A percentile compares a stretch with the other conserved stretches of the same genome.
These are phyloP conservation scores for Leccinum olivaceopallidum DNA, from an alignment of 768 basidiomycete species.

Conservation along the genomic window DNA sequence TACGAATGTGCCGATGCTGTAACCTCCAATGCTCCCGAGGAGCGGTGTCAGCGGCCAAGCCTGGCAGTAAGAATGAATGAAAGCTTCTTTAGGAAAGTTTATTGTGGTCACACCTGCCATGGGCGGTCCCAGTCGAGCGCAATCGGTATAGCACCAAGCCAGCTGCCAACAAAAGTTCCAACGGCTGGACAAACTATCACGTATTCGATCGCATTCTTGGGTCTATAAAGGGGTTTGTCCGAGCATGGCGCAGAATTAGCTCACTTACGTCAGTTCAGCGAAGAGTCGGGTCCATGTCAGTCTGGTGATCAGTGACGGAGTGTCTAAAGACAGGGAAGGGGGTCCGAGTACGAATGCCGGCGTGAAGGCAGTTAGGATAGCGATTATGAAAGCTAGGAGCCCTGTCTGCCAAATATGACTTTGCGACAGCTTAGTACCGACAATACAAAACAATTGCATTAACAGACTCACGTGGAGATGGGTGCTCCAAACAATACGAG, in stretches of 20 bases:
- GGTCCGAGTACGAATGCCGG: constrained; percentile 70
- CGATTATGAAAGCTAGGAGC: constrained; percentile 66
- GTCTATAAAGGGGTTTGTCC: constrained; percentile 34
- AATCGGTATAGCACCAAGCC: constrained; percentile 81
- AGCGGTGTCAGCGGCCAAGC: constrained; percentile 84
- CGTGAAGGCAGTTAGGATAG: constrained; percentile 63
- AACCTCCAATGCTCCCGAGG: constrained; percentile 69
- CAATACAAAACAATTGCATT: background rate
- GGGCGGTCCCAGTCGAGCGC: constrained; percentile 97
- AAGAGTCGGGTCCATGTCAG: constrained; percentile 80
- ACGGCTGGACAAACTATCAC: constrained; percentile 77
- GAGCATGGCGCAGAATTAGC: background rate
- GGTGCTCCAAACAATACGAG: constrained; percentile 79
- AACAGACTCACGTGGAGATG: constrained; percentile 47
- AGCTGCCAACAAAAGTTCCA: constrained; percentile 72
- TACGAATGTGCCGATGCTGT: constrained; percentile 56
- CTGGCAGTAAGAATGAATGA: constrained; percentile 38
- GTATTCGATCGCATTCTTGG: constrained; percentile 69
- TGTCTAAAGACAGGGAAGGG: constrained; percentile 47
- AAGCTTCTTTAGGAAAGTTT: constrained; percentile 2
- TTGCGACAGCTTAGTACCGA: constrained; percentile 4
- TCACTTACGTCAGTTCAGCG: constrained; percentile 75
- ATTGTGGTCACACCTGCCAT: constrained; percentile 77
- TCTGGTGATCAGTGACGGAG: constrained; percentile 51
- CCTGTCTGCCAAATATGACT: constrained; percentile 64